Percentiles rank a stretch among this genome's conserved stretches.
Evolutionary conservation across 176 grass and related monocot species (phyloP).

Genomic region (Pontederia paniculata): DNA sequence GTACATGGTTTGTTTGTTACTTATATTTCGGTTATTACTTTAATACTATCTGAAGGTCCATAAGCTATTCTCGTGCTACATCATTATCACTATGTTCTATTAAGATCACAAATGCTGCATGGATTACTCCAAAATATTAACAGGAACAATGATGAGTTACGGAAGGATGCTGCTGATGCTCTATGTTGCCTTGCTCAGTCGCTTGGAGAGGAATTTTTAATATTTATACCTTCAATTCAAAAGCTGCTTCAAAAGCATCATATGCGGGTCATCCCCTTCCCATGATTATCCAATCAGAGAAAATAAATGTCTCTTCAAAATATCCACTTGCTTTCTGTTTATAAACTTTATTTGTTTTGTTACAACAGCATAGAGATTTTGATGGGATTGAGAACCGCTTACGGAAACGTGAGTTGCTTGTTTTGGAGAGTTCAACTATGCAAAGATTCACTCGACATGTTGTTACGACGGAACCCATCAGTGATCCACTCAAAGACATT

Average conservation of each 20-base stretch:
- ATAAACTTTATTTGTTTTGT: slow-evolving; percentile 19
- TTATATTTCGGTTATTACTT: no score
- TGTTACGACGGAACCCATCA: slow-evolving; percentile 52
- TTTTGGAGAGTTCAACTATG: slow-evolving; percentile 50
- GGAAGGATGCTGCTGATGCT: slow-evolving; percentile 88
- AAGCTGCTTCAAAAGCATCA: slow-evolving; percentile 93
- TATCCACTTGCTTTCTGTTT: not conserved
- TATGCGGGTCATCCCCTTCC: slow-evolving; percentile 37
- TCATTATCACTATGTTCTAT: not conserved
- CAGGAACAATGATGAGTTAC: slow-evolving; percentile 82
- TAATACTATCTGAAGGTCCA: no score
- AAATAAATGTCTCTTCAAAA: not conserved
- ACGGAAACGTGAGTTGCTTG: slow-evolving; percentile 42
- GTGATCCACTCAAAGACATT: slow-evolving; percentile 77
- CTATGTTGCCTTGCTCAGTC: slow-evolving; percentile 89
- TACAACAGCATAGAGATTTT: slow-evolving; percentile 77
- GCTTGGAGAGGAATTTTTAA: slow-evolving; percentile 84
- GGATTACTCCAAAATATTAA: slow-evolving; percentile 1
- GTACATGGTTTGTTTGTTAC: no score
- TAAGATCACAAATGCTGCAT: not conserved
- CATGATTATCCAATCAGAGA: not conserved
- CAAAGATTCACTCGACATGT: slow-evolving; percentile 64
- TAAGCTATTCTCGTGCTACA: not conserved
- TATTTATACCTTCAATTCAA: slow-evolving; percentile 70
- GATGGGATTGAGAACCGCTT: slow-evolving; percentile 69